phyloP scores from a whole-genome alignment of 805 yeast species.

The Candida silvicultrix region DNA sequence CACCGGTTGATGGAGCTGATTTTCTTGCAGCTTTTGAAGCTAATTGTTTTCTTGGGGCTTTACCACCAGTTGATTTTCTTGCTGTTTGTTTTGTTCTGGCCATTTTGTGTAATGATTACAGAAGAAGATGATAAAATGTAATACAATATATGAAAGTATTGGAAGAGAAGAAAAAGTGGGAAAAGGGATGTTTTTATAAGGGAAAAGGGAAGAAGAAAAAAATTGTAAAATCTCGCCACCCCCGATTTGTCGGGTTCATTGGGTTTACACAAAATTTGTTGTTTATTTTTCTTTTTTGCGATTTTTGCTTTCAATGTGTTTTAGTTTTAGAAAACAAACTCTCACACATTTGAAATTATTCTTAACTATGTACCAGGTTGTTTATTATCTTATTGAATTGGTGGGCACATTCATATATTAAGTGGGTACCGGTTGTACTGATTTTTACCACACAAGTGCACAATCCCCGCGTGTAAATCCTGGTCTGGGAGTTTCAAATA shows the following conservation, averaged over 20 bases:
- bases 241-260: too few species aligned
- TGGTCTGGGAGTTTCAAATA: constrained; percentile 1
- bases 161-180: constrained; percentile 1
- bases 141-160: neutral
- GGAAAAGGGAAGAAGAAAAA: too few species aligned
- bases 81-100: constrained; percentile 95
- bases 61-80: constrained; percentile 94
- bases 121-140: constrained; percentile 7
- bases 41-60: constrained; percentile 91
- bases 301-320: neutral
- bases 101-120: constrained; percentile 38
- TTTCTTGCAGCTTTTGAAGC: constrained; percentile 93
- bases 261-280: neutral
- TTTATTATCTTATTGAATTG: too few species aligned
- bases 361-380: neutral
- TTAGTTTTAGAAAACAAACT: neutral
- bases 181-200: neutral
- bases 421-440: too few species aligned
- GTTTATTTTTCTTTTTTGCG: neutral
- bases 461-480: neutral
- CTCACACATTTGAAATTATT: neutral
- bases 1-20: constrained; percentile 87
- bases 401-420: too few species aligned
- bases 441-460: neutral
- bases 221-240: too few species aligned